Evolutionary conservation across 345 rosid genomes (phyloP), one percentile per base, ranked within the genome.

Genomic region (Arabidopsis thaliana): DNA sequence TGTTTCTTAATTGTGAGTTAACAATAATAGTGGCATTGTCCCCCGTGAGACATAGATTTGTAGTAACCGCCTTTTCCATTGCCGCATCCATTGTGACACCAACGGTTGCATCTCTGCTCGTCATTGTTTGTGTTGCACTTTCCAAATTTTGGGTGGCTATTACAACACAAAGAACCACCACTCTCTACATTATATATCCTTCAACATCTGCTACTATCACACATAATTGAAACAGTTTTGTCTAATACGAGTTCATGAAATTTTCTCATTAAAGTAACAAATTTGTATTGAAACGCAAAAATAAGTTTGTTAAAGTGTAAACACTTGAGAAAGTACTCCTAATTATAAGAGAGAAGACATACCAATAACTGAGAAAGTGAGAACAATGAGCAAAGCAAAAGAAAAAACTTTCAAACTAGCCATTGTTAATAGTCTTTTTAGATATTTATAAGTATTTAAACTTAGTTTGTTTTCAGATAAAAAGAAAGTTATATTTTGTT

Each of bases 121-220:
- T 66, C 72, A 12, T 74, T 12, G 33, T 6, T 46, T 12, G 78
- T 20, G 14, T 65, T 16, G 16, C 78, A 65, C 23, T 73, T 65
- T 8, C 78, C 78, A 56, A 73, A 73, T 23, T 56, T 73, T 4
- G 71, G 71, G 6, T 65, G 71, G 38, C 20, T 73, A 59, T 73
- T 65, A 55, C 78, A 73, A 23, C 77, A 73, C 71, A 65, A 36
- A 0, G 71, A 73, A 13, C 48, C 71, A 16, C 20, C 20, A 42
- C 70, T 8, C 36, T 52, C 49, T 37, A 49, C 4, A 25, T 16
- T 16, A 1, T 7, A 8, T 57, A 45, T 16, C 68, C 65, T 45
- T 69, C 56, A 42, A 32, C 53, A 57, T 69, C 55, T 57, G 38
- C 56, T 23, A 44, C 20, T 16, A n/a, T n/a, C 23, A 28, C 37